Evolutionary conservation across 2,329 filamentous ascomycete genomes (phyloP).

Genomic region (Shiraia sp.): DNA sequence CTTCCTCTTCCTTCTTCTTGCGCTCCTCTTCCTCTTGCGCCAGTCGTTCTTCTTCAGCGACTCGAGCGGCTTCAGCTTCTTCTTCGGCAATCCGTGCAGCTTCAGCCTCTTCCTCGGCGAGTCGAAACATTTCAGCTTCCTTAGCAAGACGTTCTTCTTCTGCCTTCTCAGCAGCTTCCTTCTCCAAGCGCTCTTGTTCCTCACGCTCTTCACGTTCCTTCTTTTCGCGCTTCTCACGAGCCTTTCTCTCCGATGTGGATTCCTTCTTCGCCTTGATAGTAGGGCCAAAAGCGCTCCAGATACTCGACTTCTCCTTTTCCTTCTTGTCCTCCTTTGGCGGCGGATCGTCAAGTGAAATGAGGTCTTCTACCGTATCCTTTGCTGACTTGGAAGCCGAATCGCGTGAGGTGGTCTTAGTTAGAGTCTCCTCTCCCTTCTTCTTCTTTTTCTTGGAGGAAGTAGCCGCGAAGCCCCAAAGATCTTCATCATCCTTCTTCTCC

Average conservation of each 20-base stretch:
- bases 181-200: conserved; percentile 30
- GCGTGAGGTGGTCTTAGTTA: conserved; percentile 34
- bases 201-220: conserved; percentile 38
- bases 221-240: conserved; percentile 30
- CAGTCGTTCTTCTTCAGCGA: conserved; percentile 15
- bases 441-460: conserved; percentile 40
- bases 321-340: conserved; percentile 25
- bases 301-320: conserved; percentile 32
- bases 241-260: conserved; percentile 40
- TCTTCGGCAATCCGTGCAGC: conserved; percentile 34
- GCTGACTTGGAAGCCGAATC: conserved; percentile 38
- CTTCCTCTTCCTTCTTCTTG: conserved; percentile 16
- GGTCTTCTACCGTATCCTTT: conserved; percentile 37
- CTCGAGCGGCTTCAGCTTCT: conserved; percentile 17
- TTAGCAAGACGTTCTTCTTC: conserved; percentile 25
- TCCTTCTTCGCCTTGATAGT: not conserved
- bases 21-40: conserved; percentile 24
- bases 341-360: conserved; percentile 38
- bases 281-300: conserved; percentile 25
- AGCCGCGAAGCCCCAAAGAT: conserved; percentile 19
- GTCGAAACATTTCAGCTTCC: conserved; percentile 34
- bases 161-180: conserved; percentile 49
- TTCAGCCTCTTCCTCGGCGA: conserved; percentile 34
- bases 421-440: conserved; percentile 38
- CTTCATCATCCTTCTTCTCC: conserved; percentile 36